A percentile compares a stretch with the other conserved stretches of the same genome.
phyloP scores from a whole-genome alignment of 768 basidiomycete species.

The Sarcodon sp. region DNA sequence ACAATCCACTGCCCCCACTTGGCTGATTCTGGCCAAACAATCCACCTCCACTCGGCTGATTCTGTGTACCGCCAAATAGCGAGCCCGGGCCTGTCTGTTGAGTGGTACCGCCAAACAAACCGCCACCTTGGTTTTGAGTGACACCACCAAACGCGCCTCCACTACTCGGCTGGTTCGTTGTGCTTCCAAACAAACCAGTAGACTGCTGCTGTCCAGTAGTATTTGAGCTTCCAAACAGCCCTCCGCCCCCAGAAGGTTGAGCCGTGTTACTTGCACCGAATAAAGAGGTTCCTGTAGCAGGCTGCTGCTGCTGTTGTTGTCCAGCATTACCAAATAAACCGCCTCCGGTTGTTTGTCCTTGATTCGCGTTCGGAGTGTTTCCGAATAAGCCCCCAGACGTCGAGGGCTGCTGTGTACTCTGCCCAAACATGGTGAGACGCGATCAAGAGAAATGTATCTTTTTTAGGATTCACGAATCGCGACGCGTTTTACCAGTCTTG shows the following conservation, averaged over 20 bases:
- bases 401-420: no score
- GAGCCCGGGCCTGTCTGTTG: no score
- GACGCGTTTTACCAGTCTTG: no score
- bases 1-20: slow-evolving; percentile 8
- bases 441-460: no score
- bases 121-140: slow-evolving; percentile 6
- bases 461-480: no score
- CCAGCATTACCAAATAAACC: slow-evolving; percentile 8
- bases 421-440: no score
- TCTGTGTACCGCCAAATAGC: no score
- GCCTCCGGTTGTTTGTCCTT: no score
- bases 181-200: slow-evolving; percentile 5
- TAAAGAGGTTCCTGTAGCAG: slow-evolving; percentile 10
- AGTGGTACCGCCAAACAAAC: slow-evolving; percentile 11
- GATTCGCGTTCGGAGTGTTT: no score
- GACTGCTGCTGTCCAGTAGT: background rate
- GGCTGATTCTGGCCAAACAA: slow-evolving; percentile 8
- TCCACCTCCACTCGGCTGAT: background rate
- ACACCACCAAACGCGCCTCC: slow-evolving; percentile 4
- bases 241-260: slow-evolving; percentile 6
- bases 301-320: slow-evolving; percentile 1
- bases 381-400: no score
- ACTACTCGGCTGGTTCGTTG: slow-evolving; percentile 1
- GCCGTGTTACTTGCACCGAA: slow-evolving; percentile 1
- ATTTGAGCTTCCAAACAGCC: slow-evolving; percentile 9